Evolutionary conservation across 2,329 filamentous ascomycete genomes (phyloP), one percentile per base, ranked within the genome.

Genomic region (Aspergillus sp.): DNA sequence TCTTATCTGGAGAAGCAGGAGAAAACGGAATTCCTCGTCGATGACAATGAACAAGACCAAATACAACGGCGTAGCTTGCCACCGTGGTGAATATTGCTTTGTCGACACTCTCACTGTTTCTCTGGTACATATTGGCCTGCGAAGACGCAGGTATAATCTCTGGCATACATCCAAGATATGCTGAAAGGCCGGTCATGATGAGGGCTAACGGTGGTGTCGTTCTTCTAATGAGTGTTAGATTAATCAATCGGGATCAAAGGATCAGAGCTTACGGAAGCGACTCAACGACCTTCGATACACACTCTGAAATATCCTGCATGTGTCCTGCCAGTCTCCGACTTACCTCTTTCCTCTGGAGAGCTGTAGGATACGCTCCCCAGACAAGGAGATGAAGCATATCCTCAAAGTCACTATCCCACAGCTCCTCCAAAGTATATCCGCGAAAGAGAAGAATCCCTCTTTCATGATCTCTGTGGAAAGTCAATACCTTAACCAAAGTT

Each of bases 1-100:
- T 71, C n/a, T 73, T 62, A 2, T 73, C 69, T 28, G 67, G 60
- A 1, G 51, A 52, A 0, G 59, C 51, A 4, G 47, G 37, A 4
- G 41, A 42, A 36, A 56, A 62, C 2, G 36, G 4, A 8, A 53
- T 49, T 1, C 46, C 49, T 7, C 45, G 39, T n/a, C 59, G 53
- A 37, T 66, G 61, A 27, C 55, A 59, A n/a, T 46, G 46, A 3
- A 56, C 53, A 0, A 57, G 13, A 1, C 56, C 56, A 7, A 64
- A 53, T 1, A 61, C 42, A 7, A 58, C 55, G 2, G 55, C 58
- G 13, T 60, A 59, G 6, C 46, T 46, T 0, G 61, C 56, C 2
- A 62, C 44, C 0, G 56, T 56, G 26, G 50, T 43, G 6, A 64
- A 37, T 7, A 65, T 52, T 1, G 48, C 49, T 11, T 45, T 19